A percentile compares a stretch with the other conserved stretches of the same genome.
Conservation (phyloP, 2,329 filamentous ascomycete species). For the Talaromyces pinophilus region DNA sequence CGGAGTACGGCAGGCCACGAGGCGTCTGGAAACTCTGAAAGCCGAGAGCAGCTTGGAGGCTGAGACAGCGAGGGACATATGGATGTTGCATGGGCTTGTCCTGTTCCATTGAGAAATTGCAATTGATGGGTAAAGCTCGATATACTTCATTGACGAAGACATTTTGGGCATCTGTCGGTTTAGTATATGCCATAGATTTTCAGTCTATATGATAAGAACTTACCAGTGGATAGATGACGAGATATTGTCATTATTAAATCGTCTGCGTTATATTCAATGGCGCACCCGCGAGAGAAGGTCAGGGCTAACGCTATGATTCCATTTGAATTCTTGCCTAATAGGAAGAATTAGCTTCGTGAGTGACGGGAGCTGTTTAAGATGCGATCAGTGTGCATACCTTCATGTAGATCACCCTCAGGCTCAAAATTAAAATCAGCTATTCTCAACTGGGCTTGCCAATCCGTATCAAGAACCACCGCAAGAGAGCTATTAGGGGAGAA, state of each 20-base stretch:
- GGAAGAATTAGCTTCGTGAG: neutral
- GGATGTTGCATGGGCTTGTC: constrained; percentile 73
- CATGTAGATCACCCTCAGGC: constrained; percentile 37
- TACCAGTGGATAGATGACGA: constrained; percentile 49
- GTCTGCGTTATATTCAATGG: constrained; percentile 59
- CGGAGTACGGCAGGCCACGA: constrained; percentile 69
- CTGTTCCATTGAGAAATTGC: constrained; percentile 81
- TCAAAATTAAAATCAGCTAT: constrained; percentile 46
- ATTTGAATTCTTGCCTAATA: constrained; percentile 47
- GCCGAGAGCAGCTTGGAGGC: constrained; percentile 76
- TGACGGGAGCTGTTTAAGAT: neutral
- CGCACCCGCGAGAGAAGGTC: constrained; percentile 52
- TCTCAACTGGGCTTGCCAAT: constrained; percentile 42
- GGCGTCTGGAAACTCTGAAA: constrained; percentile 65
- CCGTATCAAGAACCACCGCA: constrained; percentile 40
- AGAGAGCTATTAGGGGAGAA: constrained; percentile 50
- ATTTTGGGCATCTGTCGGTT: constrained; percentile 56
- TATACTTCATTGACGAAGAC: constrained; percentile 68
- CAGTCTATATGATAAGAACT: constrained; percentile 27
- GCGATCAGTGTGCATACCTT: constrained; percentile 34
- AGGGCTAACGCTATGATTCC: constrained; percentile 64
- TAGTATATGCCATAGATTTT: constrained; percentile 20
- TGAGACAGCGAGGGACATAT: constrained; percentile 72
- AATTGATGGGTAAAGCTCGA: constrained; percentile 67
- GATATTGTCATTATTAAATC: constrained; percentile 69